Conservation (phyloP, 2,329 filamentous ascomycete genomes). For the Dendrostoma leiphaemia region DNA sequence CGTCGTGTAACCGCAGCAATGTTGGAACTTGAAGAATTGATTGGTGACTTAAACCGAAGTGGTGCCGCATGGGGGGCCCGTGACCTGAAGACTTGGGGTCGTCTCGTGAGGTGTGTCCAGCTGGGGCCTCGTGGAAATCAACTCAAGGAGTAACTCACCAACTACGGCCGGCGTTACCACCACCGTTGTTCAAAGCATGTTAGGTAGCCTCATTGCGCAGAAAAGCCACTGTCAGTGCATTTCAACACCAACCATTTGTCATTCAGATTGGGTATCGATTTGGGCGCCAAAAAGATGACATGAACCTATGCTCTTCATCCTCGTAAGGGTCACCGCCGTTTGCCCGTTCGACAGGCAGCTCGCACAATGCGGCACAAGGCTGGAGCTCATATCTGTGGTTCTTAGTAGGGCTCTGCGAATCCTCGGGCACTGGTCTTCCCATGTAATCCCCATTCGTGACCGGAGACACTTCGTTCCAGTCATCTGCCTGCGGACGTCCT, state of each 20-base stretch:
- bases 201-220: not conserved
- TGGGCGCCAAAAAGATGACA: slow-evolving; percentile 12
- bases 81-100: too few relatives aligned
- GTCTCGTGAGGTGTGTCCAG: too few relatives aligned
- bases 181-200: too few relatives aligned
- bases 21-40: too few relatives aligned
- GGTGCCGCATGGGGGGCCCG: too few relatives aligned
- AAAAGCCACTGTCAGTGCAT: not conserved
- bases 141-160: too few relatives aligned
- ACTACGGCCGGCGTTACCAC: too few relatives aligned
- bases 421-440: not conserved
- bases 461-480: not conserved
- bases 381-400: not conserved
- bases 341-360: not conserved
- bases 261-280: slow-evolving; percentile 1
- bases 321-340: not conserved
- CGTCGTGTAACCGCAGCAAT: not conserved
- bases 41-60: too few relatives aligned
- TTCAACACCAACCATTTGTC: not conserved
- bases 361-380: not conserved
- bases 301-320: slow-evolving; percentile 12
- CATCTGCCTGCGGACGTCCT: not conserved
- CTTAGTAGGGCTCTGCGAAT: too few relatives aligned
- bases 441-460: not conserved
- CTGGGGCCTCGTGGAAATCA: too few relatives aligned